Conservation (phyloP, 2,329 filamentous ascomycete species). For the Byssochlamys sp. region DNA sequence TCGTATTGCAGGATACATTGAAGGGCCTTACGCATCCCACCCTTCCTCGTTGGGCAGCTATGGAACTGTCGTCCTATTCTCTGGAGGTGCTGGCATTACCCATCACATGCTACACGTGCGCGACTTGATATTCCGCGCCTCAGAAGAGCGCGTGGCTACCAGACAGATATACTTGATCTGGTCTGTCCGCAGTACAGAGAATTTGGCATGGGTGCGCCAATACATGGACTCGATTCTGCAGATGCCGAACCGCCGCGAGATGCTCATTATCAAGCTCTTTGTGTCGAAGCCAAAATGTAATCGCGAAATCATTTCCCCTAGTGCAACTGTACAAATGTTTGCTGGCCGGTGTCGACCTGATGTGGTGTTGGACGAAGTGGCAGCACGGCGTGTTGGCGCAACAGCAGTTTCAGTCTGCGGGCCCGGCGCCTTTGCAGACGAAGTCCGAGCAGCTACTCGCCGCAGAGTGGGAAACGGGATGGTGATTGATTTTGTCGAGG, state of each 20-base stretch:
- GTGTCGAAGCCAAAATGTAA: slow-evolving; percentile 50
- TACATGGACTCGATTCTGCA: slow-evolving; percentile 58
- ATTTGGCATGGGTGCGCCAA: slow-evolving; percentile 52
- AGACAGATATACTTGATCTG: slow-evolving; percentile 54
- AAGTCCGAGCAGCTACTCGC: slow-evolving; percentile 47
- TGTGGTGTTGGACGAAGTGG: slow-evolving; percentile 48
- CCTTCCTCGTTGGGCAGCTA: slow-evolving; percentile 49
- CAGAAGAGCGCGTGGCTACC: slow-evolving; percentile 46
- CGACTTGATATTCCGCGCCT: slow-evolving; percentile 46
- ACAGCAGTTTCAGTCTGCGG: slow-evolving; percentile 55
- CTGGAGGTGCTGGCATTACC: slow-evolving; percentile 57
- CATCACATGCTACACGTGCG: slow-evolving; percentile 55
- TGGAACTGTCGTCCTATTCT: slow-evolving; percentile 57
- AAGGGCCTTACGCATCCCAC: slow-evolving; percentile 55
- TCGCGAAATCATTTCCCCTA: slow-evolving; percentile 47
- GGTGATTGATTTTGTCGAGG: slow-evolving; percentile 53
- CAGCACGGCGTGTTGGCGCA: slow-evolving; percentile 47
- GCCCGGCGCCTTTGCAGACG: slow-evolving; percentile 54
- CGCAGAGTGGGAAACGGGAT: slow-evolving; percentile 43
- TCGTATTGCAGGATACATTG: slow-evolving; percentile 47
- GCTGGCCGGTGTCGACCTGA: slow-evolving; percentile 49
- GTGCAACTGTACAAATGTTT: slow-evolving; percentile 52
- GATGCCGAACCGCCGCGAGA: slow-evolving; percentile 49
- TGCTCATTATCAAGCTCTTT: slow-evolving; percentile 53
- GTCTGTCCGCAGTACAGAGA: slow-evolving; percentile 52